phyloP scores from a whole-genome alignment of 2,329 filamentous ascomycete genomes.

The Fusarium sp. region DNA sequence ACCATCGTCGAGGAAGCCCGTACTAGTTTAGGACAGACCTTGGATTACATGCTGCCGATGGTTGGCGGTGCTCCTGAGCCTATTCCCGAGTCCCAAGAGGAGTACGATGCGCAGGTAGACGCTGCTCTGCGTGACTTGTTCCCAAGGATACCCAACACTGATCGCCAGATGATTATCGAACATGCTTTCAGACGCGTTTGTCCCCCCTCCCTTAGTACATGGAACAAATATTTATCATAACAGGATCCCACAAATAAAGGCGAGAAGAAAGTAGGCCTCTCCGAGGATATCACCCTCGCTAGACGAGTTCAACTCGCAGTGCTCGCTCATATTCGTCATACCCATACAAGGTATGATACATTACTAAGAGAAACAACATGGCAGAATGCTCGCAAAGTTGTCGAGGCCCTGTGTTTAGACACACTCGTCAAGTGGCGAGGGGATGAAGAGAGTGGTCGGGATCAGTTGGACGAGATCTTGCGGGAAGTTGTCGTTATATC shows the following conservation, averaged over 20 bases:
- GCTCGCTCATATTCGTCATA: conserved; percentile 73
- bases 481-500: conserved; percentile 74
- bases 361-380: conserved; percentile 68
- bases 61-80: conserved; percentile 61
- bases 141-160: conserved; percentile 72
- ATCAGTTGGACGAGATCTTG: conserved; percentile 74
- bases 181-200: conserved; percentile 72
- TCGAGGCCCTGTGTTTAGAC: conserved; percentile 70
- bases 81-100: conserved; percentile 67
- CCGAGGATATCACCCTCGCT: conserved; percentile 65
- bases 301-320: conserved; percentile 73
- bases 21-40: conserved; percentile 43
- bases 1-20: conserved; percentile 68
- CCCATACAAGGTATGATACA: conserved; percentile 72
- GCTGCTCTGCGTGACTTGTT: conserved; percentile 71
- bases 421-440: conserved; percentile 77
- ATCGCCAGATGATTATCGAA: conserved; percentile 70
- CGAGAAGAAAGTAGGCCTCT: conserved; percentile 68
- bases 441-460: conserved; percentile 74
- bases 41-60: conserved; percentile 32
- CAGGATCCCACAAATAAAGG: conserved; percentile 64
- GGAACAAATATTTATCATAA: conserved; percentile 29
- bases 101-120: conserved; percentile 72
- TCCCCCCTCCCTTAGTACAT: conserved; percentile 28
- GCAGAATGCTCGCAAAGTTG: conserved; percentile 68